phyloP scores from a whole-genome alignment of 2,329 filamentous ascomycete species.

The Xylaria sp. region DNA sequence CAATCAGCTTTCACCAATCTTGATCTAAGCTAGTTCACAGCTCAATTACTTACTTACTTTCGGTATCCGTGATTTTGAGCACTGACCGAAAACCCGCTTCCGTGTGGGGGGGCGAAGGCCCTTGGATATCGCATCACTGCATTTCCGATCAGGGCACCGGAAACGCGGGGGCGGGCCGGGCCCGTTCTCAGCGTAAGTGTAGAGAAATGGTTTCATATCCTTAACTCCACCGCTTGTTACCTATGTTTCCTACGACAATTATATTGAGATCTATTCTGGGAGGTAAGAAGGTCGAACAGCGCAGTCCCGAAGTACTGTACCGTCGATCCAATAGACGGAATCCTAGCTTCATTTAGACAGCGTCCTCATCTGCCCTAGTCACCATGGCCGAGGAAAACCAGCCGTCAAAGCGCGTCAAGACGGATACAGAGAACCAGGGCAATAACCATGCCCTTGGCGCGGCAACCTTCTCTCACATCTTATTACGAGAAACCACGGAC shows the following conservation, averaged over 20 bases:
- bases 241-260: neutral
- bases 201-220: neutral
- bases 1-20: neutral
- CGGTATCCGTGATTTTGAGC: neutral
- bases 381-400: constrained; percentile 6
- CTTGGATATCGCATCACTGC: neutral
- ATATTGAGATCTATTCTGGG: neutral
- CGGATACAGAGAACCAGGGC: neutral
- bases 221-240: neutral
- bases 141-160: constrained; percentile 1
- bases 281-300: neutral
- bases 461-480: neutral
- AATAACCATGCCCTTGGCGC: neutral
- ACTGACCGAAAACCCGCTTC: neutral
- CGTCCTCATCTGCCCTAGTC: neutral
- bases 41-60: neutral
- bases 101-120: constrained; percentile 6
- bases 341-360: neutral
- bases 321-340: neutral
- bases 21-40: neutral
- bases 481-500: constrained; percentile 9
- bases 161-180: constrained; percentile 28
- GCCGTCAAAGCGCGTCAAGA: neutral
- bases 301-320: neutral
- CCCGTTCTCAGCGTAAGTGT: neutral